Percentiles rank a stretch among this genome's conserved stretches.
Conservation (phyloP, 805 yeast species). For the Candida tallmaniae region DNA sequence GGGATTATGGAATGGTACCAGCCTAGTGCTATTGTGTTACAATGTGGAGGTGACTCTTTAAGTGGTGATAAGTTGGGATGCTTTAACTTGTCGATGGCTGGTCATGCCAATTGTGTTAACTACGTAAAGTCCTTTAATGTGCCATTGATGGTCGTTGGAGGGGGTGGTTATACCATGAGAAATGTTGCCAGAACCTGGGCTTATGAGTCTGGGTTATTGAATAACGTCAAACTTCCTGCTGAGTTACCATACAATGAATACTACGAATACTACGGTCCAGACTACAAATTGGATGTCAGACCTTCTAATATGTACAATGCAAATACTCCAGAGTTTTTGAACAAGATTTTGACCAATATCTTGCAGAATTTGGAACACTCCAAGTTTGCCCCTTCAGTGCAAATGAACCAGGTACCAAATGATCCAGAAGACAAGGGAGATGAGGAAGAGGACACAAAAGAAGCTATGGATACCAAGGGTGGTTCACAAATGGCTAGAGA, state of each 20-base stretch:
- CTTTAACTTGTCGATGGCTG: slow-evolving; percentile 87
- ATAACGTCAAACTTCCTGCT: slow-evolving; percentile 72
- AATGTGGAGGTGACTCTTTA: slow-evolving; percentile 97
- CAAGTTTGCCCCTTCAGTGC: slow-evolving; percentile 97
- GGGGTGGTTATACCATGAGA: slow-evolving; percentile 98
- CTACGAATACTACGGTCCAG: slow-evolving; percentile 97
- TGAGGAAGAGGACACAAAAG: slow-evolving; percentile 76
- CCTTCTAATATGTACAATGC: slow-evolving; percentile 97
- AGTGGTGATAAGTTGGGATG: slow-evolving; percentile 96
- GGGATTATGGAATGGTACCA: slow-evolving; percentile 80
- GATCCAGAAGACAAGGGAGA: slow-evolving; percentile 87
- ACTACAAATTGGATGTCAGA: slow-evolving; percentile 88
- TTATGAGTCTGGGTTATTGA: slow-evolving; percentile 83
- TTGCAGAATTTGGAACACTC: slow-evolving; percentile 78
- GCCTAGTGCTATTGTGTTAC: slow-evolving; percentile 95
- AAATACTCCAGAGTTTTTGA: slow-evolving; percentile 86
- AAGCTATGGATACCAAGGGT: slow-evolving; percentile 83
- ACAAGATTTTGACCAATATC: slow-evolving; percentile 75
- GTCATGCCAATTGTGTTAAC: slow-evolving; percentile 94
- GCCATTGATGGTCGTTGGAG: slow-evolving; percentile 92
- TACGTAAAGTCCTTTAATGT: slow-evolving; percentile 81
- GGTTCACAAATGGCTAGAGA: slow-evolving; percentile 87
- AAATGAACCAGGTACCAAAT: slow-evolving; percentile 81
- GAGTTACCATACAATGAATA: slow-evolving; percentile 91
- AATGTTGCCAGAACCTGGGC: slow-evolving; percentile 96